Conservation (phyloP, 2,329 filamentous ascomycete species). For the Ascochyta clinopodiicola region DNA sequence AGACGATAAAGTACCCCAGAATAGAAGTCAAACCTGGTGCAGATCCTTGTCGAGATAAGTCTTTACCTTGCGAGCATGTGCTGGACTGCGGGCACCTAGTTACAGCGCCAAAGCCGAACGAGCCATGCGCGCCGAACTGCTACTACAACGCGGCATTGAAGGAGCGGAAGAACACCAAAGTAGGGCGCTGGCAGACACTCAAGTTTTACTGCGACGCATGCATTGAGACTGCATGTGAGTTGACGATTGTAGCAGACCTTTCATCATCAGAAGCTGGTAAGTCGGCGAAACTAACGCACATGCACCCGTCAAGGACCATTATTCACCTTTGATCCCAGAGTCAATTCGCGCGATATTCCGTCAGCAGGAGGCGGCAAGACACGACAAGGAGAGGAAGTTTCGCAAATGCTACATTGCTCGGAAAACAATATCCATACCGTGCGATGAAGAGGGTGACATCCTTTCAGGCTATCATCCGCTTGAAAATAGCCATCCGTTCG, state of each 20-base stretch:
- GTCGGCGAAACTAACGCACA: not conserved
- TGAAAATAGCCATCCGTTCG: slow-evolving; percentile 13
- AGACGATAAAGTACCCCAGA: slow-evolving; percentile 14
- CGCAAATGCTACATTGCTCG: slow-evolving; percentile 22
- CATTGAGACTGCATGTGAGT: slow-evolving; percentile 7
- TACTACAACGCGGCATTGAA: not conserved
- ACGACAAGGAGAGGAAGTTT: slow-evolving; percentile 7
- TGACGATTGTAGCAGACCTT: not conserved
- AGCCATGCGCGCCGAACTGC: slow-evolving; percentile 22
- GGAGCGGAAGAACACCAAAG: not conserved
- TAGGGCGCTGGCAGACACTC: not conserved
- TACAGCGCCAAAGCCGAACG: not conserved
- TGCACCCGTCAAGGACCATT: not conserved
- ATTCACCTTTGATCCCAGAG: not conserved
- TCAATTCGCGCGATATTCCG: not conserved
- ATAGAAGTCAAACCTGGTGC: not conserved
- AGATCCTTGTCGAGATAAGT: slow-evolving; percentile 6
- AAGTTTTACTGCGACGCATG: slow-evolving; percentile 24
- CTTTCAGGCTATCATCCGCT: not conserved
- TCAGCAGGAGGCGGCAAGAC: not conserved
- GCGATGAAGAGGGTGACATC: slow-evolving; percentile 4
- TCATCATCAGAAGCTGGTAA: not conserved
- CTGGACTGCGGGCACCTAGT: slow-evolving; percentile 17
- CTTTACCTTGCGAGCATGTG: slow-evolving; percentile 15
- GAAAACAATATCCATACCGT: slow-evolving; percentile 16